A percentile compares a stretch with the other conserved stretches of the same genome.
Conservation (phyloP, 805 yeast species). For the Pichia phayaonensis region DNA sequence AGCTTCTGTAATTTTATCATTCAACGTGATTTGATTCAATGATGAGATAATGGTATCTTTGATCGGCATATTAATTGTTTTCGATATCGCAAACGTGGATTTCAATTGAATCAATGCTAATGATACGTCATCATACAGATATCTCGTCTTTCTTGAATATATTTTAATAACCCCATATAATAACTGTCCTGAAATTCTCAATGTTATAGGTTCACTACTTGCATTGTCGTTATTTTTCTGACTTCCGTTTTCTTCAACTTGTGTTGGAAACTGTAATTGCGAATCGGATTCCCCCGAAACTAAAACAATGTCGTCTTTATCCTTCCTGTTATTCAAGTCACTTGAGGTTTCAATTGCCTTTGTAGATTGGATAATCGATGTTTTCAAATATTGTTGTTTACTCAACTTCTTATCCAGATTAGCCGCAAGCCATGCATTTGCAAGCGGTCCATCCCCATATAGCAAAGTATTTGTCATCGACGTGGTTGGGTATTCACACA, state of each 20-base stretch:
- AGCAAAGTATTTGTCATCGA: conserved; percentile 1
- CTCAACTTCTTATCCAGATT: conserved; percentile 73
- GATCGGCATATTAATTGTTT: conserved; percentile 49
- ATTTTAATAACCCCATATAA: conserved; percentile 82
- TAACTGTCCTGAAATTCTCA: conserved; percentile 79
- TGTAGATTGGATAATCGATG: conserved; percentile 62
- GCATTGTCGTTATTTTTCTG: background rate
- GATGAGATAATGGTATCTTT: conserved; percentile 55
- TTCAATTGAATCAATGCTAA: conserved; percentile 68
- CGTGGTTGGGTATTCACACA: background rate
- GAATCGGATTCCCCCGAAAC: conserved; percentile 7
- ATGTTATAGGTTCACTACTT: conserved; percentile 54
- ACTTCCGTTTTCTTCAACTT: background rate
- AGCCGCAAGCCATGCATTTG: conserved; percentile 90
- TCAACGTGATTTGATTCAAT: conserved; percentile 51
- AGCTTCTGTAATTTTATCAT: conserved; percentile 71
- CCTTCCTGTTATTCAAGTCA: background rate
- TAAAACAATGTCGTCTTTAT: conserved; percentile 1
- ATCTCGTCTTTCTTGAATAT: conserved; percentile 78
- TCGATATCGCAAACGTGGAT: conserved; percentile 48
- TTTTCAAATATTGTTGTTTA: conserved; percentile 61
- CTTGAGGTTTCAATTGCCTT: conserved; percentile 49
- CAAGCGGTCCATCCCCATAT: conserved; percentile 45
- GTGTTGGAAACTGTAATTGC: conserved; percentile 7
- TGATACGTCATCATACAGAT: conserved; percentile 73